phyloP scores from a whole-genome alignment of 306 rosid genomes.

The Castanospermum australe region DNA sequence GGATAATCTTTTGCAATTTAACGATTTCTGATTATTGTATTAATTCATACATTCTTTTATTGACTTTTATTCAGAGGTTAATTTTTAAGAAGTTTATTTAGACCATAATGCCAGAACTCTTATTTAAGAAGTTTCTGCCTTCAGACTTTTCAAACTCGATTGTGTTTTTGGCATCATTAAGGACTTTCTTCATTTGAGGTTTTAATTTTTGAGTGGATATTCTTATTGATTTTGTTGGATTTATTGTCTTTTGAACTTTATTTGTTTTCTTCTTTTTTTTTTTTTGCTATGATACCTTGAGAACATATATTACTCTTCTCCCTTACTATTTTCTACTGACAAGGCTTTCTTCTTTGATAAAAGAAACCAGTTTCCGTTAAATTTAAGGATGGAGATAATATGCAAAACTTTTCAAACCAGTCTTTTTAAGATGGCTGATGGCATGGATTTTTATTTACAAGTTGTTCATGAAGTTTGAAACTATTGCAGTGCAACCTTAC shows the following conservation, averaged over 20 bases:
- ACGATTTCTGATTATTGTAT: too few relatives aligned
- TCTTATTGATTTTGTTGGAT: neutral
- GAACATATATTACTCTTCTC: neutral
- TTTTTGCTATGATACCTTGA: neutral
- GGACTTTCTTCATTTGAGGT: neutral
- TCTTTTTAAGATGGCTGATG: neutral
- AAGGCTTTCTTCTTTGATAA: neutral
- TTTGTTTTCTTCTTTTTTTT: neutral
- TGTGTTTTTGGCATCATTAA: too few relatives aligned
- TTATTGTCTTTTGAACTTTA: neutral
- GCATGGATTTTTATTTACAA: neutral
- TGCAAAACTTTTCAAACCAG: neutral
- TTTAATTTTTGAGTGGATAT: neutral
- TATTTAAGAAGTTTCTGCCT: too few relatives aligned
- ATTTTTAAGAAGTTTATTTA: too few relatives aligned
- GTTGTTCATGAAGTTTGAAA: neutral
- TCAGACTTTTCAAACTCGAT: too few relatives aligned
- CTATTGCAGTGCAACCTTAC: neutral
- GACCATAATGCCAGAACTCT: too few relatives aligned
- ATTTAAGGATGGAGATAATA: neutral
- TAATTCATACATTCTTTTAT: too few relatives aligned
- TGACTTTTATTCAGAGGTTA: too few relatives aligned
- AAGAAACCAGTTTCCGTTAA: neutral
- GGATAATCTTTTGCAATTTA: too few relatives aligned
- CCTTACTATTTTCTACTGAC: neutral